Evolutionary conservation across 202 grass and related monocot species (phyloP).

Genomic region (Dendrocalamus latiflorus): DNA sequence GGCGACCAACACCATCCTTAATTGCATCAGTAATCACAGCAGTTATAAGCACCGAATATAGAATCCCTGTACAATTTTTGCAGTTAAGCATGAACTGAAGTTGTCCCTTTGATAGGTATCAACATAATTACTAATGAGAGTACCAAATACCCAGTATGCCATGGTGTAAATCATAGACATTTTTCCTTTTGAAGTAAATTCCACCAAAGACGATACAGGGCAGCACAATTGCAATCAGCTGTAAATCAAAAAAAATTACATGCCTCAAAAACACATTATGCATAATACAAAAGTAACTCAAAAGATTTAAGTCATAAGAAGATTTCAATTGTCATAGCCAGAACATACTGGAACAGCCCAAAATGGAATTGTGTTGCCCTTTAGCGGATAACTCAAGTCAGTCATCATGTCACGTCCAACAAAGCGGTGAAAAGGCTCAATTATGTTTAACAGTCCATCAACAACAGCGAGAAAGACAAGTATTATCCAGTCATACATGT

Average conservation of each 20-base stretch:
- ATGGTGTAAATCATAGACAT: constrained; percentile 93
- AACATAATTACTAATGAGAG: neutral
- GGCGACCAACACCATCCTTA: constrained; percentile 85
- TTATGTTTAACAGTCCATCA: constrained; percentile 73
- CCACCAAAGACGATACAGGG: constrained; percentile 50
- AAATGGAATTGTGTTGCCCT: constrained; percentile 69
- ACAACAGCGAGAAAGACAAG: constrained; percentile 49
- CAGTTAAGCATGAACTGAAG: constrained; percentile 7
- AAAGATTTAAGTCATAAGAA: constrained; percentile 8
- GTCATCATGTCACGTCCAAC: constrained; percentile 84
- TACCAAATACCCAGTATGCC: constrained; percentile 64
- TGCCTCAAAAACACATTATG: neutral
- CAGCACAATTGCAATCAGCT: constrained; percentile 63
- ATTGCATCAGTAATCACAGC: constrained; percentile 84
- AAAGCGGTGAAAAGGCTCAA: constrained; percentile 86
- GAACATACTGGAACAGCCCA: constrained; percentile 86
- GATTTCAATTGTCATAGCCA: neutral
- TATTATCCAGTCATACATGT: constrained; percentile 89
- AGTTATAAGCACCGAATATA: constrained; percentile 90
- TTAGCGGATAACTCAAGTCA: constrained; percentile 73
- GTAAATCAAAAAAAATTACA: constrained; percentile 32
- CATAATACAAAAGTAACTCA: constrained; percentile 1
- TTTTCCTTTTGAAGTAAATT: constrained; percentile 82
- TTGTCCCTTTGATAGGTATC: neutral
- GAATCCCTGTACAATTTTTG: constrained; percentile 48